Base-by-base conservation (phyloP, 306 rosid species). In the Casuarina glauca region DNA sequence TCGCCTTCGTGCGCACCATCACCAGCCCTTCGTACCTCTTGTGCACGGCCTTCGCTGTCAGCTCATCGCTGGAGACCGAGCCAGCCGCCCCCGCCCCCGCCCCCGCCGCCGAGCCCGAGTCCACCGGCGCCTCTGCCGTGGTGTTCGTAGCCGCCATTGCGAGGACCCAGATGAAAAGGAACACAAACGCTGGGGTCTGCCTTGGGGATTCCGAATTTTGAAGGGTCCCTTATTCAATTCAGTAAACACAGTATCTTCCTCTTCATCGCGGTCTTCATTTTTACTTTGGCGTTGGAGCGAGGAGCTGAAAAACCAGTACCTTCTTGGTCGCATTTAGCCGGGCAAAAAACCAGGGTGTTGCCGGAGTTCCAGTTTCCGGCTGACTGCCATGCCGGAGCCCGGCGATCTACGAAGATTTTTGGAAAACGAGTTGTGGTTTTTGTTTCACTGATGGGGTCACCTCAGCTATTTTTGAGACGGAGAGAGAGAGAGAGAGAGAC, bases 11-110 rank as follows among this genome's bases (percentile, higher is more conserved):
- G 44, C 98, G 90, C 61, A 94, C 98, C 92, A 77, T 87, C 8
- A 90, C 80, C 60, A 94, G 69, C 13, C 98, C 97, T 75, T 94
- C 97, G 80, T 85, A 94, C 26, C 98, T 90, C 71, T 94, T 94
- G 42, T 87, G 86, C 57, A 88, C 88, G 42, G 92, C 83, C 82
- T 92, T 92, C 9, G 93, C 96, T 6, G 97, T 42, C 4, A 76
- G 76, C 67, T 94, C 97, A 2, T 90, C 98, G 2, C 88, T 80
- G 19, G 85, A 70, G 5, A 71, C 69, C 11, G 74, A 51, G 11
- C 71, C 78, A 4, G 83, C 39, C 13, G 83, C 69, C 38, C 26
- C 26, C 26, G 83, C 69, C 38, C 26, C 26, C 26, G 26, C 26
- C 26, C 73, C 80, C 9, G 61, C 79, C 35, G 76, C 85, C 1